phyloP scores from a whole-genome alignment of 1,284 basidiomycete genomes.

The Microbotryum lychnidis-dioicae region DNA sequence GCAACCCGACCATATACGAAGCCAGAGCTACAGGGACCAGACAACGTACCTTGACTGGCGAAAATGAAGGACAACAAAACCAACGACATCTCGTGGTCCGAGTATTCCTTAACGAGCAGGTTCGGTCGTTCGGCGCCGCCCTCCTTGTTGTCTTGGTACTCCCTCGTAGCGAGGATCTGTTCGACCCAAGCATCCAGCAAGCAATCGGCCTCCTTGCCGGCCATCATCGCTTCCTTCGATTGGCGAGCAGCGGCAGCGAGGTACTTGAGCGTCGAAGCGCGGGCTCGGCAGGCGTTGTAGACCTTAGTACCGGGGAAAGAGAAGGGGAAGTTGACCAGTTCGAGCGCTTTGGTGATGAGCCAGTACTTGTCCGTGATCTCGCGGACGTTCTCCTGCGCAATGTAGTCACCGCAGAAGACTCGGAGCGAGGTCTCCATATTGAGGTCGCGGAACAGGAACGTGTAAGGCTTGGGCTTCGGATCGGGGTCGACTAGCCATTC shows the following conservation, averaged over 20 bases:
- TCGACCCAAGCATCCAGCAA: conserved; percentile 88
- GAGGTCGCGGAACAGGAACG: conserved; percentile 82
- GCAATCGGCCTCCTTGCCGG: conserved; percentile 73
- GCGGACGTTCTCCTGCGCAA: conserved; percentile 64
- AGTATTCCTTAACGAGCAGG: conserved; percentile 62
- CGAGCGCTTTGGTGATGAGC: conserved; percentile 86
- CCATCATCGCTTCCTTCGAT: conserved; percentile 76
- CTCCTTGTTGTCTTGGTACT: conserved; percentile 43
- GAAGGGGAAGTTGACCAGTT: conserved; percentile 97
- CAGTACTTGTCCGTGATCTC: conserved; percentile 93
- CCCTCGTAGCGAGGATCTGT: conserved; percentile 54
- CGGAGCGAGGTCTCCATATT: conserved; percentile 97
- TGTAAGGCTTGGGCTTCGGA: conserved; percentile 48
- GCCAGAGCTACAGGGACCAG: not conserved
- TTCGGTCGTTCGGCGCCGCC: conserved; percentile 56
- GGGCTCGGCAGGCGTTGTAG: conserved; percentile 85
- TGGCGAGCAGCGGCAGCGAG: conserved; percentile 48
- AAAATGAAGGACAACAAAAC: conserved; percentile 87
- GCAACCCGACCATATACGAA: not conserved
- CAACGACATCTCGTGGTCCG: conserved; percentile 91
- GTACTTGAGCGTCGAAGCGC: conserved; percentile 77
- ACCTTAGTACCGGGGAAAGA: conserved; percentile 92
- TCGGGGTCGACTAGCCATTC: conserved; percentile 37
- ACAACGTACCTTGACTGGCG: conserved; percentile 60
- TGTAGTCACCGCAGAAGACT: conserved; percentile 88